phyloP scores from a whole-genome alignment of 495 filamentous ascomycete genomes.

The Achaetomiella virescens region DNA sequence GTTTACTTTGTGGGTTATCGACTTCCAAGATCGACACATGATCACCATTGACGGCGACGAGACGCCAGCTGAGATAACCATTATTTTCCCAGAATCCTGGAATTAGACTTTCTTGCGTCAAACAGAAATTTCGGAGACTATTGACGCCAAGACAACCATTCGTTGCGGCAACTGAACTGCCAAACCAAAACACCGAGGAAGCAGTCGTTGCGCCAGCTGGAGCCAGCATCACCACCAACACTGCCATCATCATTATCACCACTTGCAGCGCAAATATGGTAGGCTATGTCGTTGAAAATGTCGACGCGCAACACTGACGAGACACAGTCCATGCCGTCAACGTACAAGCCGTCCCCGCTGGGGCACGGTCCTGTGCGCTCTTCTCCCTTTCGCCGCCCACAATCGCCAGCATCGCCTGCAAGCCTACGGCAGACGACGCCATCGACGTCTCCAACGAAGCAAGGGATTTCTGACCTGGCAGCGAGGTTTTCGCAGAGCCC shows the following conservation, averaged over 20 bases:
- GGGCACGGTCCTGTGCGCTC: conserved; percentile 52
- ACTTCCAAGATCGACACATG: not conserved
- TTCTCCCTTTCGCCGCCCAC: conserved; percentile 69
- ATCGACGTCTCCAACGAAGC: conserved; percentile 40
- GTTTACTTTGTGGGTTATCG: conserved; percentile 12
- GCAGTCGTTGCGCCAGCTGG: too few relatives aligned
- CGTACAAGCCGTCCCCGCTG: conserved; percentile 56
- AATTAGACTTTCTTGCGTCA: too few relatives aligned
- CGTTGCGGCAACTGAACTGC: too few relatives aligned
- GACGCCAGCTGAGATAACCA: not conserved
- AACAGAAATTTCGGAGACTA: too few relatives aligned
- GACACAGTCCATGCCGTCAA: conserved; percentile 40
- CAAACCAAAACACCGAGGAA: too few relatives aligned
- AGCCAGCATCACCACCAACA: too few relatives aligned
- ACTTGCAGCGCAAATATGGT: not conserved
- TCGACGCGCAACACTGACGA: not conserved
- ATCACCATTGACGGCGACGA: conserved; percentile 1
- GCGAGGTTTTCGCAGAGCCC: conserved; percentile 34
- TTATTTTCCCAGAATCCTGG: not conserved
- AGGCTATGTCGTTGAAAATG: not conserved
- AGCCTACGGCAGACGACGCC: conserved; percentile 45
- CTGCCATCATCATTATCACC: too few relatives aligned
- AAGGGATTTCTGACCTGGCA: conserved; percentile 26
- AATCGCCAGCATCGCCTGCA: conserved; percentile 46
- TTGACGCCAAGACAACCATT: too few relatives aligned